These are phyloP conservation scores for Candida dajiaensis DNA, from an alignment of 805 yeast genomes.

Conservation along the genomic window DNA sequence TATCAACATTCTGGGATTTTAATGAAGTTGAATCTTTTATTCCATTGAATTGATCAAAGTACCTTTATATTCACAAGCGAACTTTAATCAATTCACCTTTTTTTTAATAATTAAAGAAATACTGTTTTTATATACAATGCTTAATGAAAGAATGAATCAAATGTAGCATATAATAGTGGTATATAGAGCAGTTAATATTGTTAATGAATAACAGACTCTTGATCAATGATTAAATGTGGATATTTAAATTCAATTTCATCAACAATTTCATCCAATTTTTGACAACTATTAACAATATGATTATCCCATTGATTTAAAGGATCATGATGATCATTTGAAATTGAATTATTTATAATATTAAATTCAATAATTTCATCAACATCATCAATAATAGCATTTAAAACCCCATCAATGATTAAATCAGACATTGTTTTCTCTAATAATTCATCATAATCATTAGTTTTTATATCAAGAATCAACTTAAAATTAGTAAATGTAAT, in stretches of 20 bases:
- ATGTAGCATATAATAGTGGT: no score
- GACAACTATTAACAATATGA: conserved; percentile 19
- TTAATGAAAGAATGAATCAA: not conserved
- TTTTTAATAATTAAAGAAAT: no score
- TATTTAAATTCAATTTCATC: not conserved
- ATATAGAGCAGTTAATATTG: no score
- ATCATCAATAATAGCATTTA: conserved; percentile 18
- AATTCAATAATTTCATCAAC: conserved; percentile 16
- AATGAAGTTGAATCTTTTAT: not conserved
- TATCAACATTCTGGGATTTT: not conserved
- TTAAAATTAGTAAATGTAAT: conserved; percentile 11
- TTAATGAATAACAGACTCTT: no score
- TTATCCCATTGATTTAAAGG: conserved; percentile 17
- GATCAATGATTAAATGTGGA: not conserved
- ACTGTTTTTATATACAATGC: not conserved
- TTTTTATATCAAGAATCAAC: conserved; percentile 7
- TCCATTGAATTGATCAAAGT: not conserved
- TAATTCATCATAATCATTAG: conserved; percentile 3
- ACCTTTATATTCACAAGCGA: not conserved
- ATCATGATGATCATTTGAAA: not conserved
- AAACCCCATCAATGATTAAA: conserved; percentile 2
- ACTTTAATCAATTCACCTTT: not conserved
- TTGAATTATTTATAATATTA: not conserved
- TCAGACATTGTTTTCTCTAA: not conserved
- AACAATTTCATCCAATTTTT: conserved; percentile 17